Base-by-base conservation (phyloP, 495 filamentous ascomycete genomes). In the Neurospora sp. region DNA sequence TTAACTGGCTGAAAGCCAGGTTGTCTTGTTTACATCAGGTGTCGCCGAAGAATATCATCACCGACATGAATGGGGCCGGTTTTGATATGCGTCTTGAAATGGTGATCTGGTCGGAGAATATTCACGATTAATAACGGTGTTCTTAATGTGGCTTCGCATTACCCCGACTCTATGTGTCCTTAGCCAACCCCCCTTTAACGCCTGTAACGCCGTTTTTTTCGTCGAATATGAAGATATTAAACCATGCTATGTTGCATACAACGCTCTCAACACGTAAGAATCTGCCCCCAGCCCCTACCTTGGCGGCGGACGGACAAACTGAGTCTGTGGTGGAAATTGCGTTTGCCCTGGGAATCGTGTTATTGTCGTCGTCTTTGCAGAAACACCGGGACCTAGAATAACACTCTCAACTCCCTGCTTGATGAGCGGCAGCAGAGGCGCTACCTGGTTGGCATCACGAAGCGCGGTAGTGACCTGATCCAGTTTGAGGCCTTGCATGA, bases 401-500 rank as follows among this genome's bases (percentile, higher is more conserved):
- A 88, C 81, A 39, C 81, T 83, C 74, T 88, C 86, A 11, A 86
- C 70, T 6, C 76, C 79, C 38, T 86, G 79, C 37, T 92, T 91
- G 40, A 94, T 89, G 28, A 92, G 79, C 19, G 92, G 92, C 54
- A 97, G 81, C 71, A 96, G 79, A 69, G 92, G 88, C 13, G 88
- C 90, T 34, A 98, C 79, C 73, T 88, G 85, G 76, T 97, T 97
- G 9, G 94, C 87, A 81, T 98, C 95, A 75, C 95, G 86, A 83
- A 98, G 85, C 19, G 92, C 87, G 17, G 92, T 86, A 2, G 93
- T 91, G 2, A 93, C 86, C 76, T 93, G 93, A 74, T 94, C 92
- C 34, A 85, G 85, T 31, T 83, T 75, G 17, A 83, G 73, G 1
- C 92, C 88, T 34, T 86, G 88, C 72, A 86, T 87, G 71, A 90